Base-by-base conservation (phyloP, 257 asterid genomes). In the Petunia axillaris region DNA sequence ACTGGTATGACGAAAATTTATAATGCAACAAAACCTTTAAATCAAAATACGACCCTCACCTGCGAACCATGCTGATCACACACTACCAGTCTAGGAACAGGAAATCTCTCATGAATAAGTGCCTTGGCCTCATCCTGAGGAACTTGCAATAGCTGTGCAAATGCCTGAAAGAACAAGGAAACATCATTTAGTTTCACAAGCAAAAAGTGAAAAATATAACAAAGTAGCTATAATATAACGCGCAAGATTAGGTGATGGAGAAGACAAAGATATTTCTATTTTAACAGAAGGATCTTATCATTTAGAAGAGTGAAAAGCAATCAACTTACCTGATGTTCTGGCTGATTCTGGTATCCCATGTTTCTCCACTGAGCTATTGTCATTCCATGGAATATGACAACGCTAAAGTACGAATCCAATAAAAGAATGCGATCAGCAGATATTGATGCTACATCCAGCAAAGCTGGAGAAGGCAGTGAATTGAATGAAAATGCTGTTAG, bases 61-160 rank as follows among this genome's bases (percentile, higher is more conserved):
- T 95, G 99, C 53, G 99, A 96, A 81, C 98, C 98, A 85, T 96
- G 98, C 85, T 96, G 99, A 90, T 96, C 99, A 81, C 99, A 96
- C 63, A 94, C 90, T 82, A 96, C 99, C 83, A 94, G 93, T 87
- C 99, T 91, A 54, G 99, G 99, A 37, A 88, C 92, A 59, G 99
- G 99, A 85, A 94, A 96, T 50, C 99, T 94, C 25, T 96, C 99
- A 1, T 84, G 93, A 75, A 96, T 89, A 52, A 96, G 91, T 59
- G 84, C 79, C 77, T 89, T 91, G 16, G 99, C 96, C 81, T 94
- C 99, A 74, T 91, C 97, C 68, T 90, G 94, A 37, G 99, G 98
- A 85, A 92, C 96, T 89, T 90, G 94, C 87, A 96, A 89, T 63
- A 96, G 84, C 76, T 83, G 93, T n/a, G 97, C 91, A 86, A 96